Evolutionary conservation across 805 yeast species (phyloP).

Genomic region (Wickerhamiella slavikovae): DNA sequence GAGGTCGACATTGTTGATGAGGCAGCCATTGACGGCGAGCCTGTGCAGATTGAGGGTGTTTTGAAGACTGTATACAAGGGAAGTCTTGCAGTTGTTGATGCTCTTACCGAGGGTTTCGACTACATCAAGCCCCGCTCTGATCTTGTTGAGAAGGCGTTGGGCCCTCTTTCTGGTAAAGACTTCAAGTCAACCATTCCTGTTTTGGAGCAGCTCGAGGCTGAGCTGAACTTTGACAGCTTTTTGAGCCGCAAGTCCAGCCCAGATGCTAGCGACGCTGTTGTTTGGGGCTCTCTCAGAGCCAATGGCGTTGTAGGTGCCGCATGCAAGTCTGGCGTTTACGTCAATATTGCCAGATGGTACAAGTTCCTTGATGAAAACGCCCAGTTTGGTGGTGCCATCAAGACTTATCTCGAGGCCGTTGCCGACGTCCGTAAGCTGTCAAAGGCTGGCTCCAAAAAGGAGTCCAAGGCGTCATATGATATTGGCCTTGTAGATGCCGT

Average conservation of each 20-base stretch:
- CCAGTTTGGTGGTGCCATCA: slow-evolving; percentile 48
- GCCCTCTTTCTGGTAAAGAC: slow-evolving; percentile 58
- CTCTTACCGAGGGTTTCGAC: slow-evolving; percentile 19
- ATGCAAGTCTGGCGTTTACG: slow-evolving; percentile 62
- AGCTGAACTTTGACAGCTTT: slow-evolving; percentile 69
- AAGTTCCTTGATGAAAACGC: slow-evolving; percentile 43
- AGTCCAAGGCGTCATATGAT: slow-evolving; percentile 87
- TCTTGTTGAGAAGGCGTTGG: slow-evolving; percentile 43
- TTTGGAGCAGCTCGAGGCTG: slow-evolving; percentile 63
- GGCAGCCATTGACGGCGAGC: slow-evolving; percentile 31
- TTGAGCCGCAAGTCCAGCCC: slow-evolving; percentile 44
- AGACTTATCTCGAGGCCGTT: slow-evolving; percentile 42
- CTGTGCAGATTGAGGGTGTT: slow-evolving; percentile 13
- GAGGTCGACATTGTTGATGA: slow-evolving; percentile 52
- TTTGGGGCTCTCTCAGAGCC: slow-evolving; percentile 88
- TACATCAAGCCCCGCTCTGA: slow-evolving; percentile 31
- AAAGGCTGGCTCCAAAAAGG: slow-evolving; percentile 48
- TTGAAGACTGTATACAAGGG: slow-evolving; percentile 26
- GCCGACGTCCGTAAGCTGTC: slow-evolving; percentile 54
- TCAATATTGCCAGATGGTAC: slow-evolving; percentile 90
- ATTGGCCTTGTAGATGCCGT: slow-evolving; percentile 82
- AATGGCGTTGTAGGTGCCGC: slow-evolving; percentile 86
- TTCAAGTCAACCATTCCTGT: slow-evolving; percentile 66
- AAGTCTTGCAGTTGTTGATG: slow-evolving; percentile 26
- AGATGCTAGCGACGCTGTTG: slow-evolving; percentile 63